Base-by-base conservation (phyloP, 495 filamentous ascomycete species). In the Penicillium tannophilum region DNA sequence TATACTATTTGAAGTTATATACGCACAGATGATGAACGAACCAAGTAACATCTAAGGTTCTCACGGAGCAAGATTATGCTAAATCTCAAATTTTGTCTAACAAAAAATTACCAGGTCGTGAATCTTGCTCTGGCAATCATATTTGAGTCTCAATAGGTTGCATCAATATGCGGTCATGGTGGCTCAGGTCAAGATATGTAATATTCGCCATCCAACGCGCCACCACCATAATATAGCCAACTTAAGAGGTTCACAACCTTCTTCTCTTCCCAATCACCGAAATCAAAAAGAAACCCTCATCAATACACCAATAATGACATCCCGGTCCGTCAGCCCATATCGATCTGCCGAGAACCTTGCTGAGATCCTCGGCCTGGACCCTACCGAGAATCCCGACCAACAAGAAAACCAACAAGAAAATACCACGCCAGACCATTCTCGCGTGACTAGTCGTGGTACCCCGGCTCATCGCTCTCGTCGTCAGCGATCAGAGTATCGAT, bases 401-500 rank as follows among this genome's bases (percentile, higher is more conserved):
- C 52, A 28, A 28, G 28, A 28, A 28, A 7, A 7, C 28, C 39
- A 59, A 24, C 52, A 28, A 28, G 28, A 28, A 28, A 7, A 7
- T 3, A 28, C 28, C 3, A 28, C 6, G 28, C 28, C 52, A 16
- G 62, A 66, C 26, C 55, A 63, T 36, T 65, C 60, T 7, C 54
- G 36, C 0, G 45, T 69, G 6, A 69, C 63, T 6, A 59, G 51
- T 19, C 61, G 63, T 4, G 66, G 68, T 9, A 41, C 56, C 6
- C 63, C 66, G 3, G 61, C 63, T 12, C 65, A 61, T 3, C 63
- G 56, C 31, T 65, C 63, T 1, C 61, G 63, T 8, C 58, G 63
- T 1, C 44, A 63, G 20, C 55, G 68, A 14, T 65, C 64, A 6
- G 64, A 67, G 47, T 67, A 67, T 48, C 55, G 59, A 3, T 59